Conservation (phyloP, 139 green algal genomes). For the Nannochloris sp. region DNA sequence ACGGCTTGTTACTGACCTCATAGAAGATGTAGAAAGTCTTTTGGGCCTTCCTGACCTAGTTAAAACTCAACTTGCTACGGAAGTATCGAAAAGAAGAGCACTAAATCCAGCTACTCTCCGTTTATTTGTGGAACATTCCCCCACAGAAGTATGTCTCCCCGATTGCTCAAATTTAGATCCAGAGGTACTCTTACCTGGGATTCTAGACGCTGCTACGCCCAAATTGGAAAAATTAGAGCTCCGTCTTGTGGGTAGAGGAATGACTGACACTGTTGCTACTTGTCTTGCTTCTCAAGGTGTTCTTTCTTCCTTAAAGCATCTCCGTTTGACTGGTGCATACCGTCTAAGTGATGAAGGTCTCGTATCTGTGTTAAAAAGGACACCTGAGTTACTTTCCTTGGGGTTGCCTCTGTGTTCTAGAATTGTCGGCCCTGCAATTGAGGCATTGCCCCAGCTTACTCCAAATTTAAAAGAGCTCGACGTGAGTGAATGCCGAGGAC, state of each 20-base stretch:
- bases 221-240: conserved; percentile 55
- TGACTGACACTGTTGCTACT: conserved; percentile 40
- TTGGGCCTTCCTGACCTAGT: conserved; percentile 52
- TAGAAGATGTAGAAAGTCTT: conserved; percentile 55
- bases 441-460: conserved; percentile 27
- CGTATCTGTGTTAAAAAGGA: conserved; percentile 20
- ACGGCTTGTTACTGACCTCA: conserved; percentile 37
- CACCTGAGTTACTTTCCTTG: conserved; percentile 18
- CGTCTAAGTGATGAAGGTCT: conserved; percentile 42
- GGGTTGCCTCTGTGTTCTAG: conserved; percentile 30
- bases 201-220: conserved; percentile 12
- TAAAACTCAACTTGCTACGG: conserved; percentile 30
- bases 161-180: conserved; percentile 11
- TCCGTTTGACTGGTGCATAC: conserved; percentile 57
- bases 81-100: conserved; percentile 29
- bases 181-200: conserved; percentile 23
- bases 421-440: conserved; percentile 24
- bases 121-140: conserved; percentile 35
- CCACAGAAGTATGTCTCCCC: conserved; percentile 43
- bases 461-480: conserved; percentile 39
- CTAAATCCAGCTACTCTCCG: conserved; percentile 31
- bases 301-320: conserved; percentile 6
- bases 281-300: conserved; percentile 5
- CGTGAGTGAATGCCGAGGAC: conserved; percentile 41
- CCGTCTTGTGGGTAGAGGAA: conserved; percentile 47